Evolutionary conservation across 75 land plant species (phyloP).

Genomic region (Larix kaempferi): DNA sequence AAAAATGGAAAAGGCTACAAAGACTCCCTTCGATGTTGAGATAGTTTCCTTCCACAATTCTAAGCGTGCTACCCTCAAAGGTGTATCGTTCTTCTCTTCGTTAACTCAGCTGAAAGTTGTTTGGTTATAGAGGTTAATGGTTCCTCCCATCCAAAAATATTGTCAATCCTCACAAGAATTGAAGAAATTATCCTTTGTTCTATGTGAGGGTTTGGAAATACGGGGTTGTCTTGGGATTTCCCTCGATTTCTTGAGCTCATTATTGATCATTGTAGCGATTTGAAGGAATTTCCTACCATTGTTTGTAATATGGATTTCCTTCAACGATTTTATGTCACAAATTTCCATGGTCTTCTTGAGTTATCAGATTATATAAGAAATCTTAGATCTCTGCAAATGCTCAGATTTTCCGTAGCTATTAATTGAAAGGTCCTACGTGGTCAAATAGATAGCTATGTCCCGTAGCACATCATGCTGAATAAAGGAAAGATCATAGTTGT

Average conservation of each 20-base stretch:
- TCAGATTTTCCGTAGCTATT: conserved; percentile 36
- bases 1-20: conserved; percentile 39
- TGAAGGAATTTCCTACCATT: conserved; percentile 36
- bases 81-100: conserved; percentile 27
- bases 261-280: conserved; percentile 44
- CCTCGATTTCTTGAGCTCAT: conserved; percentile 41
- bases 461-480: too few relatives aligned
- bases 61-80: conserved; percentile 23
- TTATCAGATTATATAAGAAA: conserved; percentile 37
- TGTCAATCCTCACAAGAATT: conserved; percentile 22
- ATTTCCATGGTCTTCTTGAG: conserved; percentile 38
- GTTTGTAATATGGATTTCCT: conserved; percentile 29
- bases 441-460: too few relatives aligned
- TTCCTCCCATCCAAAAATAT: conserved; percentile 25
- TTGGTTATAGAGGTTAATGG: conserved; percentile 42
- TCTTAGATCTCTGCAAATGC: conserved; percentile 22
- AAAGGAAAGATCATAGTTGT: too few relatives aligned
- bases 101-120: conserved; percentile 40
- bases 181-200: conserved; percentile 36
- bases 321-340: conserved; percentile 30
- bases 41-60: conserved; percentile 44
- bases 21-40: conserved; percentile 38
- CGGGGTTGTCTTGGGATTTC: conserved; percentile 17
- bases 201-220: conserved; percentile 27
- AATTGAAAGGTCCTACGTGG: too few relatives aligned